phyloP scores from a whole-genome alignment of 257 asterid genomes.

The Solanum corneliomulleri region DNA sequence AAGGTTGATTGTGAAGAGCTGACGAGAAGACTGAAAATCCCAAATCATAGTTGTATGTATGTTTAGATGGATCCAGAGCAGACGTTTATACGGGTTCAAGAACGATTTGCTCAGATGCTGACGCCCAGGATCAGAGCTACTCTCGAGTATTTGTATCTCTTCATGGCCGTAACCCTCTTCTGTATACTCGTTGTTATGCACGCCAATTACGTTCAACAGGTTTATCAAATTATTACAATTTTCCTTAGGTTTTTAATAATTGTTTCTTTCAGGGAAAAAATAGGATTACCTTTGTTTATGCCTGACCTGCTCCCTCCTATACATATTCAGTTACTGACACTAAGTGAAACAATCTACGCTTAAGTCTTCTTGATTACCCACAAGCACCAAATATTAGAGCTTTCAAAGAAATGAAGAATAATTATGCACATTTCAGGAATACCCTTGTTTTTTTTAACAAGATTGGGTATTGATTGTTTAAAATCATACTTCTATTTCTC shows the following conservation, averaged over 20 bases:
- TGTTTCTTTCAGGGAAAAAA: not conserved
- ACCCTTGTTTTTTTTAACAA: too few relatives aligned
- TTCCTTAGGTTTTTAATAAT: not conserved
- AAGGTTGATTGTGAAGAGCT: not conserved
- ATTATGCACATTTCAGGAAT: not conserved
- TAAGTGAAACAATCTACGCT: not conserved
- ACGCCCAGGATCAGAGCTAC: conserved; percentile 66
- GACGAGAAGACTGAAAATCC: not conserved
- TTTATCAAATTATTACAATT: not conserved
- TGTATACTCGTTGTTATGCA: conserved; percentile 95
- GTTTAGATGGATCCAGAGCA: conserved; percentile 88
- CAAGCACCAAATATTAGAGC: not conserved
- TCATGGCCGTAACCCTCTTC: conserved; percentile 80
- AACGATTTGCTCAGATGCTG: conserved; percentile 87
- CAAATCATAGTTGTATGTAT: not conserved
- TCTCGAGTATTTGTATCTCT: conserved; percentile 74
- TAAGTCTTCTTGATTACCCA: not conserved
- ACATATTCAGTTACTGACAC: not conserved
- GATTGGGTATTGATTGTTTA: not conserved
- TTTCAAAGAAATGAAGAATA: not conserved
- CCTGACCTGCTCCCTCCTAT: not conserved
- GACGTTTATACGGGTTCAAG: conserved; percentile 94
- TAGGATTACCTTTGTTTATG: not conserved
- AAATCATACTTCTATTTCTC: not conserved
- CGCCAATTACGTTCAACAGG: conserved; percentile 99